Base-by-base conservation (phyloP, 305 asterid species). In the Fraxinus sp. region DNA sequence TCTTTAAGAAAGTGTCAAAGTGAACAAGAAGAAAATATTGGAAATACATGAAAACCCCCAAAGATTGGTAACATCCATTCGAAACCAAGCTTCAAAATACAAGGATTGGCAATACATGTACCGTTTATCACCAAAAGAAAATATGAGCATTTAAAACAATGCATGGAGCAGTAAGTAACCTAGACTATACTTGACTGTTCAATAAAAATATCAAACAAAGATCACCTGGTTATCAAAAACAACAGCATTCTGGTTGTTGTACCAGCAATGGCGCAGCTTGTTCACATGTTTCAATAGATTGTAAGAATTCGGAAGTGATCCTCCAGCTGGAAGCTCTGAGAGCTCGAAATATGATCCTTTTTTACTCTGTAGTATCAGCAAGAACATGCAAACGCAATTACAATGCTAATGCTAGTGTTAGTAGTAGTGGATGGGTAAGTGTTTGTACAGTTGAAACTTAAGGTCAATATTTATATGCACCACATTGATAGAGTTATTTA, bases 191-290 rank as follows among this genome's bases (percentile, higher is more conserved):
- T 66, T 26, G 35, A 26, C 4, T 24, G 35, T 26, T 66, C 74
- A 66, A 66, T 28, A 66, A 66, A 66, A 66, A 66, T 66, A 68
- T 28, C 36, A 78, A n/a, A 83, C 55, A 46, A 81, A 66, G 74
- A 85, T 85, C 80, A 93, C 97, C 94, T 88, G 92, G 83, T 92
- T 90, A 86, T 90, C 91, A 83, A 91, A 86, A 70, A 91, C 86
- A 86, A 91, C 92, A 83, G 89, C 92, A 86, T 90, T 89, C 86
- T 86, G 90, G 86, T 87, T 62, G 84, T 87, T 91, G 79, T 76
- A 78, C 93, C 93, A 86, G 79, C 80, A 87, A 46, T 88, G 90
- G n/a, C 88, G 94, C 84, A 93, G 88, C 87, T 88, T 91, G 87
- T 90, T 92, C 85, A 91, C 89, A 84, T 87, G 85, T 84, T 88